Base-by-base conservation (phyloP, 1,284 basidiomycete species). In the Microbotryum saponariae region DNA sequence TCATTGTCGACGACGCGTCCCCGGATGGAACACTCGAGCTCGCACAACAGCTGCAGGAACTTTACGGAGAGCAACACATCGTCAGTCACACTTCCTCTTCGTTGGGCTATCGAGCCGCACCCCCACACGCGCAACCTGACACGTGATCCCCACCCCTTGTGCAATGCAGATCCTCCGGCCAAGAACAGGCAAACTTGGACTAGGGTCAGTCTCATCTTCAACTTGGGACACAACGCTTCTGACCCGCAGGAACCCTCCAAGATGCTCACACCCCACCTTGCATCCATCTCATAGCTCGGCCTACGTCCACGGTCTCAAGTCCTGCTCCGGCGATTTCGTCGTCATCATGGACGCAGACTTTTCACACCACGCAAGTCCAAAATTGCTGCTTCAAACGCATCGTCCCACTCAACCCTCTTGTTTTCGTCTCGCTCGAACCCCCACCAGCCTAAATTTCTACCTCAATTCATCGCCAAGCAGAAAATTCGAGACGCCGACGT, bases 271-370 rank as follows among this genome's bases (percentile, higher is more conserved):
- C 12, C 37, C 48, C 6, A 10, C 4, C 37, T 8, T 31, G 31
- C 31, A 6, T 42, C 16, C 4, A 2, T 21, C 4, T 42, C 9
- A 42, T 68, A 90, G 89, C 58, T 92, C 91, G 18, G 91, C 91
- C 23, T 94, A 94, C 74, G 89, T 93, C 56, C 88, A 94, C 74
- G 91, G 91, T 14, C 79, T 94, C 57, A 85, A 89, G 71, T 89
- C 86, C 74, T 87, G 86, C 72, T 85, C 86, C 0, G 91, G 91
- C n/a, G 88, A 89, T 76, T 94, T 91, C 77, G 89, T 92, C 44
- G 89, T 93, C 73, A 93, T 94, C 75, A 94, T 94, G 91, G 91
- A 94, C 73, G 91, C 91, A 56, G 91, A 94, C 77, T 93, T 94
- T 75, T 92, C 89, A 14, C 91, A 94, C 74, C 91, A 94, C 73